phyloP scores from a whole-genome alignment of 805 yeast species.

The Groenewaldozyma tartarivorans region DNA sequence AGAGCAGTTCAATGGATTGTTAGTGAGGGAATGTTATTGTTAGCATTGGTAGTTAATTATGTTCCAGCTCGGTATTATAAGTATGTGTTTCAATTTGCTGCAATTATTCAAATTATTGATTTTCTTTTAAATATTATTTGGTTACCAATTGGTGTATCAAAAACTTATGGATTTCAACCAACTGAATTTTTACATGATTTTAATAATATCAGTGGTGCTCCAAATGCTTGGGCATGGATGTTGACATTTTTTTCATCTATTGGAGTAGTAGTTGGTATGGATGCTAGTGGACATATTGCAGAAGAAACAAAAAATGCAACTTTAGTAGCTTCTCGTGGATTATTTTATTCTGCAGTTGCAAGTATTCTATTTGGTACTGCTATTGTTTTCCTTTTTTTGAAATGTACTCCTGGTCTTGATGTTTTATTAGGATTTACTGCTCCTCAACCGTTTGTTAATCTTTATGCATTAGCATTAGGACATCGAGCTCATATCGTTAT shows the following conservation, averaged over 20 bases:
- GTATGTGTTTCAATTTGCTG: constrained; percentile 14
- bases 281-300: constrained; percentile 20
- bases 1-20: constrained; percentile 20
- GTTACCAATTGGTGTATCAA: constrained; percentile 19
- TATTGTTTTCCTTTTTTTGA: constrained; percentile 12
- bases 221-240: constrained; percentile 18
- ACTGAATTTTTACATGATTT: constrained; percentile 13
- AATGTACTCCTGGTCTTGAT: constrained; percentile 16
- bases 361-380: constrained; percentile 11
- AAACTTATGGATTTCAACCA: constrained; percentile 17
- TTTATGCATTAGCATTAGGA: constrained; percentile 18
- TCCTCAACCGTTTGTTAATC: constrained; percentile 18
- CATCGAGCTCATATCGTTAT: constrained; percentile 15
- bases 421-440: constrained; percentile 11
- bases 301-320: constrained; percentile 19
- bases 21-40: constrained; percentile 13
- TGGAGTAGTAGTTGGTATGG: constrained; percentile 17
- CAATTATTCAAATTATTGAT: constrained; percentile 12
- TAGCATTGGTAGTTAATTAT: constrained; percentile 13
- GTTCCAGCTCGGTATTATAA: constrained; percentile 14
- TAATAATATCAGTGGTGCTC: constrained; percentile 14
- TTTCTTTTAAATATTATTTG: constrained; percentile 16
- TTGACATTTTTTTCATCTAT: constrained; percentile 16
- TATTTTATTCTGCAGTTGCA: constrained; percentile 15
- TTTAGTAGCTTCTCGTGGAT: constrained; percentile 15